phyloP scores from a whole-genome alignment of 805 yeast species.

The Metschnikowia borealis region DNA sequence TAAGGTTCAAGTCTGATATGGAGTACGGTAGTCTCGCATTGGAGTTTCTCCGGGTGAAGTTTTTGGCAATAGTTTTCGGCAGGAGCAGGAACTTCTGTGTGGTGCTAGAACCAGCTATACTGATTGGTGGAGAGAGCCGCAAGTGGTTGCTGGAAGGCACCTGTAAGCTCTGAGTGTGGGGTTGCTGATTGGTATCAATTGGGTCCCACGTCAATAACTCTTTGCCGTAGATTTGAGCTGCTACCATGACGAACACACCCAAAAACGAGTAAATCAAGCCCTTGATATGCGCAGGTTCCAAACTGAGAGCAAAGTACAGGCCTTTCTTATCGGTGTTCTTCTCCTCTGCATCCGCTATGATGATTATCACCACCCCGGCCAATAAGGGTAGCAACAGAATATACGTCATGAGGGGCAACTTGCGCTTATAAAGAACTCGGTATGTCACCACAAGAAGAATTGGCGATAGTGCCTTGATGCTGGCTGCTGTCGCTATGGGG shows the following conservation, averaged over 20 bases:
- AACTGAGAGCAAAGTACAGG: not conserved
- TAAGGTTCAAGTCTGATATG: slow-evolving; percentile 29
- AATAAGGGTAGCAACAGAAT: slow-evolving; percentile 50
- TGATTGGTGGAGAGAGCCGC: not conserved
- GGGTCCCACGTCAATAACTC: slow-evolving; percentile 60
- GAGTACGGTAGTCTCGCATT: slow-evolving; percentile 30
- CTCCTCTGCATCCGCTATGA: slow-evolving; percentile 27
- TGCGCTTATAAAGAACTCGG: slow-evolving; percentile 46
- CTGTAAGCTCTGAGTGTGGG: slow-evolving; percentile 18
- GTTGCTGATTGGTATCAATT: slow-evolving; percentile 18
- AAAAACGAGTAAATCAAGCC: slow-evolving; percentile 69
- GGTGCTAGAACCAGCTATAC: not conserved
- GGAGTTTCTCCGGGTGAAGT: slow-evolving; percentile 17
- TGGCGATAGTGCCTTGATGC: slow-evolving; percentile 67
- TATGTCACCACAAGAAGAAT: slow-evolving; percentile 56
- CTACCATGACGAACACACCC: slow-evolving; percentile 73
- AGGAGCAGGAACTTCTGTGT: slow-evolving; percentile 9
- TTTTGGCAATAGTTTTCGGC: slow-evolving; percentile 8
- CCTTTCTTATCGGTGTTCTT: slow-evolving; percentile 6
- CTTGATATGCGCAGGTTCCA: slow-evolving; percentile 35
- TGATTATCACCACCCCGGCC: slow-evolving; percentile 49
- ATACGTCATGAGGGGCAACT: slow-evolving; percentile 48
- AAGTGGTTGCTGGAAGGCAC: not conserved
- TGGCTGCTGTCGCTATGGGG: slow-evolving; percentile 66
- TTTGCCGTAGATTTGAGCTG: slow-evolving; percentile 84